Percentiles rank a stretch among this genome's conserved stretches.
These are phyloP conservation scores for Pogostemon cablin DNA, from an alignment of 257 asterid species.

Conservation along the genomic window DNA sequence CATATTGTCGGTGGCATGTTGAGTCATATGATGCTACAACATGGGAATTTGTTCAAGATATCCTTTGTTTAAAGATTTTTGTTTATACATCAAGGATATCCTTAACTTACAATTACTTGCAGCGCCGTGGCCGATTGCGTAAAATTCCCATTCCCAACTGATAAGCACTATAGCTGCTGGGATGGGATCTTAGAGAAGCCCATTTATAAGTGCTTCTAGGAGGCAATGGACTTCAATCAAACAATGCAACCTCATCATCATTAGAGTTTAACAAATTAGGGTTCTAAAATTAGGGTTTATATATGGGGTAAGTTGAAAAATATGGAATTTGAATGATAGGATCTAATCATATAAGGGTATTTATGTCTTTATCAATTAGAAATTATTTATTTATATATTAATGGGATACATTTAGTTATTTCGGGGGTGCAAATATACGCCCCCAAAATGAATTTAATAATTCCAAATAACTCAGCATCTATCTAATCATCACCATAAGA, in stretches of 20 bases:
- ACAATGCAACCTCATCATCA: conserved; percentile 44
- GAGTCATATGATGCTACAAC: conserved; percentile 75
- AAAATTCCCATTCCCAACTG: conserved; percentile 67
- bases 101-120: conserved; percentile 61
- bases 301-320: too few relatives aligned
- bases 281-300: too few relatives aligned
- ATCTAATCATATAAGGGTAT: too few relatives aligned
- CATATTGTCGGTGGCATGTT: conserved; percentile 57
- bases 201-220: conserved; percentile 82
- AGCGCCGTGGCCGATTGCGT: conserved; percentile 72
- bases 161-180: conserved; percentile 70
- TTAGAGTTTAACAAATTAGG: too few relatives aligned
- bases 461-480: too few relatives aligned
- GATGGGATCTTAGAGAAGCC: conserved; percentile 87
- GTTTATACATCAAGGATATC: conserved; percentile 27
- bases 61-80: conserved; percentile 41
- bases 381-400: too few relatives aligned
- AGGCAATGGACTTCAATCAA: conserved; percentile 61
- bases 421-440: too few relatives aligned
- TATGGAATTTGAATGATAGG: too few relatives aligned
- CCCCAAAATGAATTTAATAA: too few relatives aligned
- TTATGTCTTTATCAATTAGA: too few relatives aligned
- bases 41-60: conserved; percentile 81
- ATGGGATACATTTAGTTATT: too few relatives aligned
- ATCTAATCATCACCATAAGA: too few relatives aligned